A percentile compares a stretch with the other conserved stretches of the same genome.
phyloP scores from a whole-genome alignment of 768 basidiomycete species.

The Kwoniella sp. region DNA sequence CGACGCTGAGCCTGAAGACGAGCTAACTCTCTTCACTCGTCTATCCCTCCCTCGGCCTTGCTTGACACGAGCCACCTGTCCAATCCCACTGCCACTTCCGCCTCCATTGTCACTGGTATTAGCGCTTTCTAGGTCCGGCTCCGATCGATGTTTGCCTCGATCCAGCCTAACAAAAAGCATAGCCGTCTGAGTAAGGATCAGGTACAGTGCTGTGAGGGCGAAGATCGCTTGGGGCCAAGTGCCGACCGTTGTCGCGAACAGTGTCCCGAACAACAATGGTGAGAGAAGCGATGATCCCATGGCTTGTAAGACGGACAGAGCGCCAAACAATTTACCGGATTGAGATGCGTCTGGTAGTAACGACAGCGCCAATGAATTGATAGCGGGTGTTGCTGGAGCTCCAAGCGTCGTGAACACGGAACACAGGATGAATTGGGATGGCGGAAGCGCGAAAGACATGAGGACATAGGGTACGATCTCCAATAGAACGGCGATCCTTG shows the following conservation, averaged over 20 bases:
- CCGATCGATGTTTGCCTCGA: conserved; percentile 1
- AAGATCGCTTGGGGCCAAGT: conserved; percentile 72
- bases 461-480: conserved; percentile 62
- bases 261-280: conserved; percentile 70
- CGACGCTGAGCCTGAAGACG: conserved; percentile 7
- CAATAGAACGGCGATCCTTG: conserved; percentile 65
- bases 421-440: conserved; percentile 62
- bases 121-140: conserved; percentile 6
- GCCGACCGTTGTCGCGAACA: conserved; percentile 72
- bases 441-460: conserved; percentile 61
- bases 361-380: conserved; percentile 72
- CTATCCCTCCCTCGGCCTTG: conserved; percentile 42
- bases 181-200: conserved; percentile 31
- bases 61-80: conserved; percentile 9
- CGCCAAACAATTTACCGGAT: conserved; percentile 76
- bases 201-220: conserved; percentile 59
- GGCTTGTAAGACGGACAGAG: conserved; percentile 71
- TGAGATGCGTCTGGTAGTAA: conserved; percentile 61
- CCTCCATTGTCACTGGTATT: neutral
- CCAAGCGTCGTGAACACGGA: conserved; percentile 64
- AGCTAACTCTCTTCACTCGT: conserved; percentile 41
- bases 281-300: conserved; percentile 68
- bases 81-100: neutral
- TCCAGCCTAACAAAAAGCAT: conserved; percentile 32
- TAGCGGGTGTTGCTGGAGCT: conserved; percentile 66